Evolutionary conservation across 2,329 filamentous ascomycete species (phyloP).

Genomic region (Aspergillus costaricaensis): DNA sequence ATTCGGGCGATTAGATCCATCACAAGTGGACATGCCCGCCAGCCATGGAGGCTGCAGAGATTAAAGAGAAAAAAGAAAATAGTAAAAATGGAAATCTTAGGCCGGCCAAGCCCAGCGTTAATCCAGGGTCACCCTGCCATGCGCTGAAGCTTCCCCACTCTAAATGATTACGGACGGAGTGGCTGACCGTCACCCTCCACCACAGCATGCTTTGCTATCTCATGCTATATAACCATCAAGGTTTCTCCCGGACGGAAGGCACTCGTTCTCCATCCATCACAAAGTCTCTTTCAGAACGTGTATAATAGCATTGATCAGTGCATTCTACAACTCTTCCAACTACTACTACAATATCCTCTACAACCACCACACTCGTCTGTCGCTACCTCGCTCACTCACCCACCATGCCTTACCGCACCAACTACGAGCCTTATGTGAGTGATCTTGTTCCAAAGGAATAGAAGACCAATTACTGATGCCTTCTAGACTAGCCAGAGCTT

Average conservation of each 20-base stretch:
- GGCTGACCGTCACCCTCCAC: conserved; percentile 13
- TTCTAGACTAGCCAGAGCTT: conserved; percentile 29
- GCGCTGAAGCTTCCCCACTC: conserved; percentile 14
- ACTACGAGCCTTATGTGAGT: conserved; percentile 44
- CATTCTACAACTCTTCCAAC: not conserved
- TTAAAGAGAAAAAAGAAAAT: conserved; percentile 7
- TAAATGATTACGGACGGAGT: conserved; percentile 4
- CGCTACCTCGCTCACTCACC: not conserved
- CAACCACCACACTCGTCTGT: not conserved
- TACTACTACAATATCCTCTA: not conserved
- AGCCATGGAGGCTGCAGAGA: not conserved
- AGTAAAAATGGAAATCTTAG: conserved; percentile 4
- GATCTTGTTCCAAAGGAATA: not conserved
- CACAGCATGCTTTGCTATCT: conserved; percentile 9
- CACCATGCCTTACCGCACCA: conserved; percentile 42
- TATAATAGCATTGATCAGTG: conserved; percentile 3
- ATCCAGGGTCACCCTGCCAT: conserved; percentile 20
- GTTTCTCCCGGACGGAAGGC: conserved; percentile 17
- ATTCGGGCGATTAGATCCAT: conserved; percentile 11
- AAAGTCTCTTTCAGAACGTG: conserved; percentile 7
- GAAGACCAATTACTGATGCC: conserved; percentile 9
- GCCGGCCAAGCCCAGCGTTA: not conserved
- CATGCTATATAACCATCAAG: conserved; percentile 21
- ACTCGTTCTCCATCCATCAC: conserved; percentile 7
- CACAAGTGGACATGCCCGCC: conserved; percentile 2